Evolutionary conservation across 2,329 filamentous ascomycete genomes (phyloP).

Genomic region (Alternaria ventricosa): DNA sequence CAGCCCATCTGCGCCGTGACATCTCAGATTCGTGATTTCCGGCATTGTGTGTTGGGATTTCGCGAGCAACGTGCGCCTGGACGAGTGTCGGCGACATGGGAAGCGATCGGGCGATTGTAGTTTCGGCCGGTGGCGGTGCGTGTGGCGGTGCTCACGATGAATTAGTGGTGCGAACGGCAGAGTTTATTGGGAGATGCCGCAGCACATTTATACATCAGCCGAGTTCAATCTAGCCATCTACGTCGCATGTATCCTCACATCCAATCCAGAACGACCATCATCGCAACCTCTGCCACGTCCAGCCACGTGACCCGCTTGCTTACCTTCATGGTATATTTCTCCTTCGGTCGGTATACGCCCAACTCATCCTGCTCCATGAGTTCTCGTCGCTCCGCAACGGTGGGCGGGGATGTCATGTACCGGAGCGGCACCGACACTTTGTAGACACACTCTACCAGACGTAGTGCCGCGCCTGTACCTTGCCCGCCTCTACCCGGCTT

Average conservation of each 20-base stretch:
- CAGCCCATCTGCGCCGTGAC: not conserved
- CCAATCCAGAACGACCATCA: not conserved
- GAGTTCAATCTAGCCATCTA: not conserved
- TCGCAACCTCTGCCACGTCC: not conserved
- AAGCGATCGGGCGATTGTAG: no score
- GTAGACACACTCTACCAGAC: no score
- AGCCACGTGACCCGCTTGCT: not conserved
- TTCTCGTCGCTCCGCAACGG: not conserved
- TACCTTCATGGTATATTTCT: not conserved
- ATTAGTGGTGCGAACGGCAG: not conserved
- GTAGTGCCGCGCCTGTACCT: no score
- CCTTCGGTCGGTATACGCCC: not conserved
- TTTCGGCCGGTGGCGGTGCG: no score
- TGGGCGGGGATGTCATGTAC: not conserved
- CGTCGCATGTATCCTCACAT: not conserved
- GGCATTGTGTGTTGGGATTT: no score
- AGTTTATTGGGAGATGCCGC: not conserved
- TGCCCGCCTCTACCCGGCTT: no score
- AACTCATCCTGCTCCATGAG: not conserved
- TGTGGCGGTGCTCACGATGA: no score
- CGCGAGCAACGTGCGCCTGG: no score
- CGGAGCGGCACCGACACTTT: no score
- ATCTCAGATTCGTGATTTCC: not conserved
- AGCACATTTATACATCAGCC: not conserved
- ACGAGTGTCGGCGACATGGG: no score